Percentiles rank a stretch among this genome's conserved stretches.
These are phyloP conservation scores for Boletus bicolor DNA, from an alignment of 768 basidiomycete species.

Conservation along the genomic window DNA sequence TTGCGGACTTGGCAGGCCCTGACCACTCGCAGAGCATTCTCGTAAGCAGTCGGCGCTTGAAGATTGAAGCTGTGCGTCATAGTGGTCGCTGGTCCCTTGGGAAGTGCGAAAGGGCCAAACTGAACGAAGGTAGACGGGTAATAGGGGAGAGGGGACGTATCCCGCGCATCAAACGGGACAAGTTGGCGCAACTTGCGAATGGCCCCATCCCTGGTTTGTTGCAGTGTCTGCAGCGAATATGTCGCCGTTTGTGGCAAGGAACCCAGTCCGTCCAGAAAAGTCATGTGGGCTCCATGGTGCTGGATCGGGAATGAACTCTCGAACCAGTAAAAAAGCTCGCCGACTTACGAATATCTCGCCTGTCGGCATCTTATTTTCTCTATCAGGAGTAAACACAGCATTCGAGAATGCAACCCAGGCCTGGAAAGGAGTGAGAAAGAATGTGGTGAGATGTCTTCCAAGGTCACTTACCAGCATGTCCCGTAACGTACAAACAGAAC, in stretches of 20 bases:
- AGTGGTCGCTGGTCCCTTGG: slow-evolving; percentile 47
- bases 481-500: slow-evolving; percentile 69
- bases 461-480: slow-evolving; percentile 73
- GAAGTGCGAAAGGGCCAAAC: slow-evolving; percentile 74
- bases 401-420: slow-evolving; percentile 94
- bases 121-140: slow-evolving; percentile 42
- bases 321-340: background rate
- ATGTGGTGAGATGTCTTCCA: background rate
- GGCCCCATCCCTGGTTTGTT: slow-evolving; percentile 61
- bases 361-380: slow-evolving; percentile 33
- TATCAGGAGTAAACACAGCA: slow-evolving; percentile 39
- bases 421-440: slow-evolving; percentile 38
- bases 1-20: slow-evolving; percentile 88
- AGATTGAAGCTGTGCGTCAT: slow-evolving; percentile 63
- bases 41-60: slow-evolving; percentile 81
- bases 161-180: slow-evolving; percentile 41
- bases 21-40: slow-evolving; percentile 84
- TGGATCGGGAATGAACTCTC: slow-evolving; percentile 32
- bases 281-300: slow-evolving; percentile 94
- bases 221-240: slow-evolving; percentile 57
- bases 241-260: slow-evolving; percentile 71
- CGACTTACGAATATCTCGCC: slow-evolving; percentile 67
- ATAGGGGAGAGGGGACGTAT: slow-evolving; percentile 26
- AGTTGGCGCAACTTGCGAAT: slow-evolving; percentile 50
- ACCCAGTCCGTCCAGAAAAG: slow-evolving; percentile 83